These are phyloP conservation scores for Sisymbrium irio DNA, from an alignment of 345 rosid genomes.

Conservation along the genomic window DNA sequence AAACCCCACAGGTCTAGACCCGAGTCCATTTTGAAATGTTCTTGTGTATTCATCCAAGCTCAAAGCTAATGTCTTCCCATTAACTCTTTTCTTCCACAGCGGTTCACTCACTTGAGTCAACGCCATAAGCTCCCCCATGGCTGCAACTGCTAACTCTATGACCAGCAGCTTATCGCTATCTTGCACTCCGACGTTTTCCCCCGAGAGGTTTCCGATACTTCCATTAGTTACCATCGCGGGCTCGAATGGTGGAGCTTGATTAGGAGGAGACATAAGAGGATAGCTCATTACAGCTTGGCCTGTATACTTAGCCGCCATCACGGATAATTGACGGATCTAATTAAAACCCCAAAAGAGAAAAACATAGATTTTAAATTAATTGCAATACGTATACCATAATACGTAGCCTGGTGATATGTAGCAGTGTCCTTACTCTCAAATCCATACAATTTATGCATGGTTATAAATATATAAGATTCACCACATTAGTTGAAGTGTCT, in stretches of 20 bases:
- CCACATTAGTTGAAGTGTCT: background rate
- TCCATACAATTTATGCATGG: background rate
- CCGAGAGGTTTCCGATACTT: slow-evolving; percentile 51
- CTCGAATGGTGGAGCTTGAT: slow-evolving; percentile 43
- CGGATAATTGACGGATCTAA: slow-evolving; percentile 65
- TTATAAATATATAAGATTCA: background rate
- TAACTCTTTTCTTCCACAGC: slow-evolving; percentile 58
- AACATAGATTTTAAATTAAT: background rate
- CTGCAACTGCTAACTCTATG: slow-evolving; percentile 75
- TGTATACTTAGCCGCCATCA: slow-evolving; percentile 56
- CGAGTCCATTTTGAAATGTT: slow-evolving; percentile 54
- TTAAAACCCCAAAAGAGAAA: background rate
- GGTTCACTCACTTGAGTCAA: slow-evolving; percentile 84
- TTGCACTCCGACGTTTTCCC: slow-evolving; percentile 36
- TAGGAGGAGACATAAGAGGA: slow-evolving; percentile 41
- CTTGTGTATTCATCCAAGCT: slow-evolving; percentile 67
- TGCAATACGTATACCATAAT: background rate
- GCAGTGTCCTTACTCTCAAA: background rate
- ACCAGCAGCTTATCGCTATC: slow-evolving; percentile 66
- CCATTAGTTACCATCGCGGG: slow-evolving; percentile 44
- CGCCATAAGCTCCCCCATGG: slow-evolving; percentile 82
- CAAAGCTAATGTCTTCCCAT: slow-evolving; percentile 43
- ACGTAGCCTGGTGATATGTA: background rate
- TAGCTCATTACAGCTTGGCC: slow-evolving; percentile 55
- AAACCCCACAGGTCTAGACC: slow-evolving; percentile 60